Percentiles rank a stretch among this genome's conserved stretches.
Conservation (phyloP, 129 eudicot genomes). For the Lactuca saligna region DNA sequence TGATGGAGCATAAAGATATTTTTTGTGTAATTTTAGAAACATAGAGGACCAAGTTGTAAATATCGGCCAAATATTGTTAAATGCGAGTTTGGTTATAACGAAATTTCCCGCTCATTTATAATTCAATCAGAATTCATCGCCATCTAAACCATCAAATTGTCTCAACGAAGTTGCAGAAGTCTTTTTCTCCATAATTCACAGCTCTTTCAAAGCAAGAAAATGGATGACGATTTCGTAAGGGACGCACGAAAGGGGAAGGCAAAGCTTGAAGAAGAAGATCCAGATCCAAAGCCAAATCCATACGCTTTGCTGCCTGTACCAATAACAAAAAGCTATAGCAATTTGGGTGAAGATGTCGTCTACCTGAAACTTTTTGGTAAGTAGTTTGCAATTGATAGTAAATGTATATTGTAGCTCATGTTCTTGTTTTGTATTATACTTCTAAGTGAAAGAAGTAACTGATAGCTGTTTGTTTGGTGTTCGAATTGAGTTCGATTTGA, state of each 20-base stretch:
- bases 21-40: not conserved
- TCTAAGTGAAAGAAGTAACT: not conserved
- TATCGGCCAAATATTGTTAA: not conserved
- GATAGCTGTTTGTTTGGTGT: not conserved
- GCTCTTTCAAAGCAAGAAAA: not conserved
- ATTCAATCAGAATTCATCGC: not conserved
- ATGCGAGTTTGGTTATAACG: not conserved
- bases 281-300: not conserved
- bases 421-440: not conserved
- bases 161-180: not conserved
- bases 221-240: not conserved
- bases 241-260: constrained; percentile 7
- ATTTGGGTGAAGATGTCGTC: not conserved
- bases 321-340: not conserved
- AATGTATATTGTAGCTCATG: not conserved
- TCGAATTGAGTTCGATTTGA: not conserved
- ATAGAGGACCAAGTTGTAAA: not conserved
- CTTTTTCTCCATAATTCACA: not conserved
- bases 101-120: not conserved
- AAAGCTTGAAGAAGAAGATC: constrained; percentile 10
- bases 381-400: not conserved
- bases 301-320: not conserved
- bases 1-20: not conserved
- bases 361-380: constrained; percentile 1
- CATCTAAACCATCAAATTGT: not conserved